phyloP scores from a whole-genome alignment of 345 rosid species.

The Psidium guajava region DNA sequence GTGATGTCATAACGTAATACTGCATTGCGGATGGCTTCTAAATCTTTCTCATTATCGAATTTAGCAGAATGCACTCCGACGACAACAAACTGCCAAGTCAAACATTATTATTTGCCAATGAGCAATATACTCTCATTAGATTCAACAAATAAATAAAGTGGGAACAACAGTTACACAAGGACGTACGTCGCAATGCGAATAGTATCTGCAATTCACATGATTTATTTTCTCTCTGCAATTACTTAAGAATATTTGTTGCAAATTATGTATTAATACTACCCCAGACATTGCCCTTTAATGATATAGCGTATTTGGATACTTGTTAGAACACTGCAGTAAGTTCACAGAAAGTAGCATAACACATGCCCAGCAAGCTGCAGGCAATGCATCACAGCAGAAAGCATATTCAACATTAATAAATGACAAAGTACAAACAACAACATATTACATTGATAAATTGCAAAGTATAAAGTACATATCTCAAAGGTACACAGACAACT shows the following conservation, averaged over 20 bases:
- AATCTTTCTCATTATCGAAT: slow-evolving; percentile 94
- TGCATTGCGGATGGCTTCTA: slow-evolving; percentile 89
- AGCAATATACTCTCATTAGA: neutral
- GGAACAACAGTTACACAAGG: neutral
- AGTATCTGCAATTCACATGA: neutral
- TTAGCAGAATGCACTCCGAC: slow-evolving; percentile 97
- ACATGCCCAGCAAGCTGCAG: neutral
- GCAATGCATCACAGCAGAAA: neutral
- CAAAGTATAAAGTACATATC: neutral
- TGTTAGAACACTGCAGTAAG: neutral
- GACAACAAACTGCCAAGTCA: slow-evolving; percentile 58
- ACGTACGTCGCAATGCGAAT: neutral
- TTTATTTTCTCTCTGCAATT: neutral
- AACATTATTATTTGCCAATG: neutral
- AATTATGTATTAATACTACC: neutral
- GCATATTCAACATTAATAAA: neutral
- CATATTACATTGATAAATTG: neutral
- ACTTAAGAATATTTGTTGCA: neutral
- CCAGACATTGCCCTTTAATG: neutral
- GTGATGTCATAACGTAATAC: slow-evolving; percentile 72
- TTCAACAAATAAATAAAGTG: neutral
- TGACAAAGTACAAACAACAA: neutral
- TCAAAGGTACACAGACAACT: neutral
- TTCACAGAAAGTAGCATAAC: neutral
- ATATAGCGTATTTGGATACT: neutral